Base-by-base conservation (phyloP, 345 rosid genomes). In the Lepidium didymum region DNA sequence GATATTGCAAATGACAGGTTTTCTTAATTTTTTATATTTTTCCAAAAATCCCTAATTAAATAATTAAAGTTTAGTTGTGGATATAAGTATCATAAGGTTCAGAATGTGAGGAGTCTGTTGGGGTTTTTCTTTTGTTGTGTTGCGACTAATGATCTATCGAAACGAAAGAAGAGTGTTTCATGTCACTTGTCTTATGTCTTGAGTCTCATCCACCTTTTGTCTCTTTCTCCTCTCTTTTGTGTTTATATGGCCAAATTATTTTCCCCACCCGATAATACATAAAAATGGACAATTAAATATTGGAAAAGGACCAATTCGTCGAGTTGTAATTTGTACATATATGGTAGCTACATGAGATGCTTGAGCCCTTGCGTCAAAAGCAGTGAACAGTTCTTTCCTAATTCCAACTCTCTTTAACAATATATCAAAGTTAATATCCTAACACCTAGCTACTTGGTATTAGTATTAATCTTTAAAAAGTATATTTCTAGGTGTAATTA, bases 281-380 rank as follows among this genome's bases (percentile, higher is more conserved):
- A 42, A 7, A 15, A 10, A 29, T 23, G 58, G 7, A 11, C 21
- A 44, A 57, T 12, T 12, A 38, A 33, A 45, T 5, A 8, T 25
- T 27, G 18, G 51, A 69, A 69, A 69, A 58, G 59, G 66, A 58
- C 51, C 42, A 59, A 38, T 58, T 58, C 35, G 59, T 49, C 73
- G 41, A 58, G 59, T 58, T 69, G 66, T 58, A 27, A 3, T 27
- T 68, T 47, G 66, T 27, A 14, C 57, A 38, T 9, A 47, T 47
- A 12, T 37, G 37, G 49, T 37, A n/a, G 33, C 65, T 11, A 47
- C 50, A 57, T 56, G 64, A 55, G 35, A 33, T 66, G 62, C 27
- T 53, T 25, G 29, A 27, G 38, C 67, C 67, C 56, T 62, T 18
- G 29, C 33, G 55, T 19, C 19, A 19, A 25, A 41, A 43, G 55